Base-by-base conservation (phyloP, 176 grass and related monocot genomes). In the Cocos nucifera region DNA sequence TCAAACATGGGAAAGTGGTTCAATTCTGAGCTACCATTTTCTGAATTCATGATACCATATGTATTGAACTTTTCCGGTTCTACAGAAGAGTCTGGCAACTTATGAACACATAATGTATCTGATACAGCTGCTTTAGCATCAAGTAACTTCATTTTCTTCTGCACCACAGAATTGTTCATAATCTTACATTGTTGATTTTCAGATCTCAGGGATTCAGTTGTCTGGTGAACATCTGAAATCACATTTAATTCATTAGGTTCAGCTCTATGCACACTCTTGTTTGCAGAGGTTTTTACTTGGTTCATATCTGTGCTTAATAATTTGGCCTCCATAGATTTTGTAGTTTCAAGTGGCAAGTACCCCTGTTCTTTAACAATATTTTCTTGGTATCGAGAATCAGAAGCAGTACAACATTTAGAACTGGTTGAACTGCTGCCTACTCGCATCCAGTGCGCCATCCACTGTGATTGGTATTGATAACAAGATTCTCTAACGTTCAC, bases 371-470 rank as follows among this genome's bases (percentile, higher is more conserved):
- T 63, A 17, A 23, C 17, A 49, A 23, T 25, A 58, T 50, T 17
- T 18, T 58, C 39, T 51, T 50, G 15, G 19, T 59, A 51, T 12
- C 19, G 77, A 22, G 23, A 57, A 61, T 71, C 25, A 27, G 52
- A 56, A 58, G 49, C 26, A 50, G 18, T 61, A 59, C 10, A 26
- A 39, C 8, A 54, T 19, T 20, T 67, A 19, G 29, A 54, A 70
- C 72, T 68, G 32, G 54, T 50, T 56, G 63, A 35, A 56, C 55
- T 86, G 56, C 53, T 72, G 54, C 72, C 80, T 72, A 22, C 71
- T 59, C 50, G 75, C 49, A 63, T 67, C 91, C 91, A 95, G 68
- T 25, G 80, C 39, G 74, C 56, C 61, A 87, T 79, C 80, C 86
- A 95, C 27, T 57, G 69, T 28, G 76, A 82, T 25, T 77, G 73